phyloP scores from a whole-genome alignment of 2,329 filamentous ascomycete species.

The Daldinia sp. region DNA sequence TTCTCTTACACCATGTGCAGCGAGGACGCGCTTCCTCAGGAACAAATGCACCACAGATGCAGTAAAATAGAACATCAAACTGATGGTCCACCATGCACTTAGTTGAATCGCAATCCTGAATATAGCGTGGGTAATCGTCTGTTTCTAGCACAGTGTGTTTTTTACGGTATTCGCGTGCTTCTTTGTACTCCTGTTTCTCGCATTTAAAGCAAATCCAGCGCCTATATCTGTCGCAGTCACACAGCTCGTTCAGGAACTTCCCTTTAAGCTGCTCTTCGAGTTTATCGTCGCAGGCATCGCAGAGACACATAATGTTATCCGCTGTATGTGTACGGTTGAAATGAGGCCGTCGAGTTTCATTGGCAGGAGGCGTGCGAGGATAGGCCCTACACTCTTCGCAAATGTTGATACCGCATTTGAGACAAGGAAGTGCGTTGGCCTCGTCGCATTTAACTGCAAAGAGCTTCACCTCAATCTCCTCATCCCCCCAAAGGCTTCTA shows the following conservation, averaged over 20 bases:
- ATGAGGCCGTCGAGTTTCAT: too few species aligned
- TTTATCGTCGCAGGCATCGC: slow-evolving; percentile 8
- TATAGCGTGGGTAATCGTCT: not conserved
- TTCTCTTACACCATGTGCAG: slow-evolving; percentile 9
- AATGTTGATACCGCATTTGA: slow-evolving; percentile 16
- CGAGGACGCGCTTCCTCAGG: slow-evolving; percentile 4
- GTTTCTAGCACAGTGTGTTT: not conserved
- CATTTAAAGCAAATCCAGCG: slow-evolving; percentile 10
- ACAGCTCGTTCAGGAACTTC: slow-evolving; percentile 16
- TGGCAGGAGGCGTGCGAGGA: not conserved
- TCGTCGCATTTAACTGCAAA: slow-evolving; percentile 11
- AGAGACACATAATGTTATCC: slow-evolving; percentile 15
- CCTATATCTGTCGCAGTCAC: slow-evolving; percentile 2
- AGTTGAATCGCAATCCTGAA: not conserved
- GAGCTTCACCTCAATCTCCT: slow-evolving; percentile 8
- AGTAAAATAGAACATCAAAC: not conserved
- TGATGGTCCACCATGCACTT: not conserved
- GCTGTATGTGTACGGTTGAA: not conserved
- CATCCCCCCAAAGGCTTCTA: too few species aligned
- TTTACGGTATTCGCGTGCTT: not conserved
- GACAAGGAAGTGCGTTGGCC: slow-evolving; percentile 10
- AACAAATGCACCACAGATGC: slow-evolving; percentile 7
- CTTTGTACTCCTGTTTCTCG: not conserved
- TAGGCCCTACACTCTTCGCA: slow-evolving; percentile 11
- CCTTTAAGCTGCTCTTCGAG: slow-evolving; percentile 11